Base-by-base conservation (phyloP, 257 asterid genomes). In the Solanum bulbocastanum region DNA sequence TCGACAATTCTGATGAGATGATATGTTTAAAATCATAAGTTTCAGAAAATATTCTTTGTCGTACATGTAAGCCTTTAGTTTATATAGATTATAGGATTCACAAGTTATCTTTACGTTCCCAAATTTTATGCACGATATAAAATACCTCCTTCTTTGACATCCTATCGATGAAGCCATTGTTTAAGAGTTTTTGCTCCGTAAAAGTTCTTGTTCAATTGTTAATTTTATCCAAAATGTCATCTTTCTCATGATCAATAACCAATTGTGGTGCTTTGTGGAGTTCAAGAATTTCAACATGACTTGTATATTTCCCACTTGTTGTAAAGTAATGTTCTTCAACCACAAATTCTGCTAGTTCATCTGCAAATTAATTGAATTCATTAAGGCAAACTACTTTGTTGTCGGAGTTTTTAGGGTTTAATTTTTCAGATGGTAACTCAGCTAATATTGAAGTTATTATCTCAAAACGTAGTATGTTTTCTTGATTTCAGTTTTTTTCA, bases 261-360 rank as follows among this genome's bases (percentile, higher is more conserved):
- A 86, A 49, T 22, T 91, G 90, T 10, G 95, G 89, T 84, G 95
- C 93, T 93, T 89, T 92, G 92, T 91, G 89, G 6, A 92, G 88
- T 83, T 93, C 94, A 25, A 91, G 58, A 87, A 92, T 89, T 9
- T 83, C 89, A n/a, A 76, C 2, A 8, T 91, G 75, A 22, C 86
- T 88, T 0, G 71, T 62, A 40, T 6, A 74, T 73, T 82, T 85
- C 2, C 87, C 56, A 69, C 49, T 60, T 40, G 56, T 71, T 10
- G 62, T 10, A 20, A 89, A 86, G 62, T 83, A 86, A 32, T 15
- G 72, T 42, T 90, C 91, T 78, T 88, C 83, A 12, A 90, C 93
- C 4, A 72, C 46, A 44, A 73, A 92, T 42, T 85, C 86, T 16
- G 84, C 89, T 68, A 92, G 71, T 88, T 90, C 93, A 71, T 91